Conservation (phyloP, 371 early-diverging fungal genomes). For the Mortierella sp. region DNA sequence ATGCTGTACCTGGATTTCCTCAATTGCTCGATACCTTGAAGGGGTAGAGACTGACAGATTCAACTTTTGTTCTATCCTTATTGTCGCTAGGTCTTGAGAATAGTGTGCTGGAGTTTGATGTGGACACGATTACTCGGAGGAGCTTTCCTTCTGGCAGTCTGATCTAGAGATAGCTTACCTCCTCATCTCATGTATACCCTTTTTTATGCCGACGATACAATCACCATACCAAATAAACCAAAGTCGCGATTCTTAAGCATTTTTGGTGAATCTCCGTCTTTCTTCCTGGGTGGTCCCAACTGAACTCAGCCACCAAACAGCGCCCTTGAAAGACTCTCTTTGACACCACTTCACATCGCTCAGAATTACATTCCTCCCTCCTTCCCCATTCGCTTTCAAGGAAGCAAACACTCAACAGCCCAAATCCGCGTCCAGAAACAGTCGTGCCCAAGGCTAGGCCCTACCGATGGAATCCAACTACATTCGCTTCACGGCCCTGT, state of each 20-base stretch:
- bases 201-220: neutral
- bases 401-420: neutral
- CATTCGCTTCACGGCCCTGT: conserved; percentile 83
- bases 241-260: conserved; percentile 8
- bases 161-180: conserved; percentile 36
- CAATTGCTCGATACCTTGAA: no score
- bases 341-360: neutral
- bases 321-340: neutral
- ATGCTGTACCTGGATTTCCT: no score
- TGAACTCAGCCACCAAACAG: conserved; percentile 11
- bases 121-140: conserved; percentile 69
- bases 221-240: neutral
- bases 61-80: neutral
- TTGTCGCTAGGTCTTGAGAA: conserved; percentile 63
- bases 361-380: neutral
- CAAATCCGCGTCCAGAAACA: neutral
- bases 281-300: no score
- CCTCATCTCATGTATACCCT: neutral
- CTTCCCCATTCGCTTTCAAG: neutral
- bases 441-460: neutral
- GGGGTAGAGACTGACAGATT: neutral
- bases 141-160: conserved; percentile 69
- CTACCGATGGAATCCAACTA: conserved; percentile 49
- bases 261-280: no score
- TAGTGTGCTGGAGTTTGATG: conserved; percentile 66